A percentile compares a stretch with the other conserved stretches of the same genome.
These are phyloP conservation scores for Eucalyptus sp. DNA, from an alignment of 345 rosid species.

Conservation along the genomic window DNA sequence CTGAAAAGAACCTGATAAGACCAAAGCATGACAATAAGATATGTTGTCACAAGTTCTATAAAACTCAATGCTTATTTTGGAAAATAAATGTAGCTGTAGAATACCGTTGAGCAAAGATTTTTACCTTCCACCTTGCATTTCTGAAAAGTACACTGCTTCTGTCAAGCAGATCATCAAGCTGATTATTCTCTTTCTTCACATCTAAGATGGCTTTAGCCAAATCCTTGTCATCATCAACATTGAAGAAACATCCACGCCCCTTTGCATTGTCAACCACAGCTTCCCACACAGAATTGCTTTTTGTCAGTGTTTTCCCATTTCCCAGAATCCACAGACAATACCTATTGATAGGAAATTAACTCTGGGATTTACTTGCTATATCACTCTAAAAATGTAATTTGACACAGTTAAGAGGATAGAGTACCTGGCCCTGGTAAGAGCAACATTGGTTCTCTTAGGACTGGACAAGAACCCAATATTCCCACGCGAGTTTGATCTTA, in stretches of 20 bases:
- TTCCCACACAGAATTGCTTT: slow-evolving; percentile 28
- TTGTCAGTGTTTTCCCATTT: slow-evolving; percentile 18
- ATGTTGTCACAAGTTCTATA: neutral
- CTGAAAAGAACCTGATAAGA: slow-evolving; percentile 32
- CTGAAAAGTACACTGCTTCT: slow-evolving; percentile 14
- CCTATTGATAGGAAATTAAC: neutral
- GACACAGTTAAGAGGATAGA: neutral
- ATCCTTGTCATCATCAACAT: slow-evolving; percentile 19
- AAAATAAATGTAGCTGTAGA: neutral
- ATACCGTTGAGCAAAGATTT: neutral
- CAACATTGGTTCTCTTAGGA: slow-evolving; percentile 18
- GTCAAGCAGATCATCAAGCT: slow-evolving; percentile 27
- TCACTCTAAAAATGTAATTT: neutral
- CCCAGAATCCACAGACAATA: slow-evolving; percentile 55
- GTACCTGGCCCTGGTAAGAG: slow-evolving; percentile 40
- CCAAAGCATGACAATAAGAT: neutral
- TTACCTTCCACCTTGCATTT: slow-evolving; percentile 37
- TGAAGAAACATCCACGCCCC: slow-evolving; percentile 27
- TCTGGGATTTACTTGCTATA: neutral
- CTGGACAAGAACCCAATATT: slow-evolving; percentile 14
- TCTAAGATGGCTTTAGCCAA: slow-evolving; percentile 17
- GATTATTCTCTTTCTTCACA: slow-evolving; percentile 22
- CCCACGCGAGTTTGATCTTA: slow-evolving; percentile 17
- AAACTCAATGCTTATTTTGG: neutral
- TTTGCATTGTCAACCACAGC: slow-evolving; percentile 25